These are phyloP conservation scores for Ceratocystis diversiconidia DNA, from an alignment of 2,329 filamentous ascomycete genomes.

Conservation along the genomic window DNA sequence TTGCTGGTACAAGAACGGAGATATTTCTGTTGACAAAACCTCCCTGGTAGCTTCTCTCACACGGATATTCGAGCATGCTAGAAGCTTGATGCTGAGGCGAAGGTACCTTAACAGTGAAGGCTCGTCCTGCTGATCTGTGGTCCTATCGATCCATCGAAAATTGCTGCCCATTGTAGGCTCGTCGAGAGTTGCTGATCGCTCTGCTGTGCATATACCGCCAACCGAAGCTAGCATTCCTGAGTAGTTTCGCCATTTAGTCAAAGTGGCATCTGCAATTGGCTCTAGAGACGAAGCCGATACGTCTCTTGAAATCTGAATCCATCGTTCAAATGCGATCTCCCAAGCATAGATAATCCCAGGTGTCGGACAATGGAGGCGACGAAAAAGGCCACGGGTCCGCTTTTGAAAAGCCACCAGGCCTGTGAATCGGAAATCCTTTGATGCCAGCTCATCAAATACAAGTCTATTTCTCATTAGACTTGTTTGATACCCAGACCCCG, in stretches of 20 bases:
- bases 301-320: conserved; percentile 50
- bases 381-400: conserved; percentile 43
- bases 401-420: conserved; percentile 58
- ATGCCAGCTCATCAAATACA: conserved; percentile 47
- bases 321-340: conserved; percentile 51
- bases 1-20: conserved; percentile 44
- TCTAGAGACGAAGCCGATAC: conserved; percentile 41
- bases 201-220: conserved; percentile 50
- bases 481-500: conserved; percentile 25
- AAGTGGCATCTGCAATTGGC: conserved; percentile 38
- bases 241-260: conserved; percentile 54
- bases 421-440: conserved; percentile 50
- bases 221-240: conserved; percentile 55
- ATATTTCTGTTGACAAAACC: conserved; percentile 50
- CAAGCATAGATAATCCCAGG: conserved; percentile 54
- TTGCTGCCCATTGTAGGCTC: conserved; percentile 40
- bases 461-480: conserved; percentile 45
- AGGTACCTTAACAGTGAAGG: conserved; percentile 46
- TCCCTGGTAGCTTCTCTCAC: conserved; percentile 54
- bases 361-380: conserved; percentile 47
- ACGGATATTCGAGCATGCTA: conserved; percentile 48
- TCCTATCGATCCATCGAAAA: conserved; percentile 50
- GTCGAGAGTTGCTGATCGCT: conserved; percentile 41
- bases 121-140: conserved; percentile 46
- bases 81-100: conserved; percentile 47